Evolutionary conservation across 352 stramenopile species (phyloP).

Genomic region (Phytophthora sp.): DNA sequence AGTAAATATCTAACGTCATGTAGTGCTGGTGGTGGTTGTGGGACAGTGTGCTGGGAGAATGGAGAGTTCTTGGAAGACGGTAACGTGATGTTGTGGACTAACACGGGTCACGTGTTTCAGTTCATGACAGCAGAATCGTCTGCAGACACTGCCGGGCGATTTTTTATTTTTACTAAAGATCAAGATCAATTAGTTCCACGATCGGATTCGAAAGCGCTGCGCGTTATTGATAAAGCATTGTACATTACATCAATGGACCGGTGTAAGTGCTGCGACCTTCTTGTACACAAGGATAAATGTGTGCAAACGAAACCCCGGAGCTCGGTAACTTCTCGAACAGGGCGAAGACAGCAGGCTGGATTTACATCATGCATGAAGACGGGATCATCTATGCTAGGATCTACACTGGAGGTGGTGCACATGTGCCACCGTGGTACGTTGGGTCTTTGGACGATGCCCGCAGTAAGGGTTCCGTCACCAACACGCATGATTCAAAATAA

Average conservation of each 20-base stretch:
- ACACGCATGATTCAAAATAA: constrained; percentile 3
- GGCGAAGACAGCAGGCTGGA: constrained; percentile 27
- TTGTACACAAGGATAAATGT: constrained; percentile 15
- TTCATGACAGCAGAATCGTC: constrained; percentile 47
- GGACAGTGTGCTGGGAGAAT: constrained; percentile 57
- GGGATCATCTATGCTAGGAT: background rate
- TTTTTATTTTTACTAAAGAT: constrained; percentile 87
- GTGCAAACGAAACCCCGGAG: background rate
- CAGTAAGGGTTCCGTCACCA: constrained; percentile 5
- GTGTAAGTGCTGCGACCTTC: constrained; percentile 54
- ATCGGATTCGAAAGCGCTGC: constrained; percentile 68
- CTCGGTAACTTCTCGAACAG: constrained; percentile 5
- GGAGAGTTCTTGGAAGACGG: constrained; percentile 71
- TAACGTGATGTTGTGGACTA: constrained; percentile 73
- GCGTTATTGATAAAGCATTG: constrained; percentile 55
- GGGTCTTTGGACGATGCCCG: constrained; percentile 58
- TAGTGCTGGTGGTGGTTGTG: constrained; percentile 6
- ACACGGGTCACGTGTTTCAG: constrained; percentile 65
- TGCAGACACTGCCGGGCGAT: constrained; percentile 43
- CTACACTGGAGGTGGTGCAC: constrained; percentile 50
- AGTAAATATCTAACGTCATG: constrained; percentile 13
- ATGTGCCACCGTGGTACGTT: constrained; percentile 61
- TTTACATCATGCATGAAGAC: constrained; percentile 57
- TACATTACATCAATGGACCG: constrained; percentile 61
- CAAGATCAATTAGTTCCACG: constrained; percentile 83